Conservation (phyloP, 306 rosid genomes). For the Macrotyloma uniflorum region DNA sequence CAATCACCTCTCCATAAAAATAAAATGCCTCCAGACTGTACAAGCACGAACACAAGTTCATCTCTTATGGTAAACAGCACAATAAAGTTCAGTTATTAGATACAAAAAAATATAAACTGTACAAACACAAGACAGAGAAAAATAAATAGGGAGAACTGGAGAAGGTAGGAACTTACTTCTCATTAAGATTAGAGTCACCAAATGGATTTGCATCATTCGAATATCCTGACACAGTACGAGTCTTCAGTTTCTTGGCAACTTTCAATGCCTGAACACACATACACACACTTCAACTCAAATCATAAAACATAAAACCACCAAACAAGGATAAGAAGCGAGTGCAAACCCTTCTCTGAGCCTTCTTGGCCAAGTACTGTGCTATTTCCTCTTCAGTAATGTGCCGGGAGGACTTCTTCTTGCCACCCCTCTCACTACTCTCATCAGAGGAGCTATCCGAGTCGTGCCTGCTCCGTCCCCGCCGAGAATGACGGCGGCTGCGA, state of each 20-base stretch:
- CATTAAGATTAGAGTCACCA: slow-evolving; percentile 86
- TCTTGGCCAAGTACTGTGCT: slow-evolving; percentile 67
- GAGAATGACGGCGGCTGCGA: neutral
- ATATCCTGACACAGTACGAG: slow-evolving; percentile 67
- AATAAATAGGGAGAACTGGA: neutral
- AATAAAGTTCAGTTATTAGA: neutral
- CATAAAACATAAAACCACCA: neutral
- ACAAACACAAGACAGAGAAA: neutral
- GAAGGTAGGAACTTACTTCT: slow-evolving; percentile 49
- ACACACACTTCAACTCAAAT: neutral
- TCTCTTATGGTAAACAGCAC: neutral
- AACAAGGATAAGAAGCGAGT: neutral
- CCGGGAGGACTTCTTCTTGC: slow-evolving; percentile 48
- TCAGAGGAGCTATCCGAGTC: slow-evolving; percentile 36
- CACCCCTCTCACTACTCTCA: neutral
- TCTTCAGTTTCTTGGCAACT: slow-evolving; percentile 69
- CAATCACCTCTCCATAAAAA: neutral
- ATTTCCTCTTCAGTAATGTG: slow-evolving; percentile 63
- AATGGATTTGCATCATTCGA: slow-evolving; percentile 87
- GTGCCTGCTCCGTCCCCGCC: neutral
- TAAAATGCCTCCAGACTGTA: neutral
- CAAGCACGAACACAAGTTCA: neutral
- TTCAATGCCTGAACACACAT: slow-evolving; percentile 48
- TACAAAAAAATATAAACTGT: neutral
- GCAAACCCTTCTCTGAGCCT: slow-evolving; percentile 71